A percentile compares a stretch with the other conserved stretches of the same genome.
These are phyloP conservation scores for Aurantiochytrium sp. DNA, from an alignment of 108 stramenopile species.

Conservation along the genomic window DNA sequence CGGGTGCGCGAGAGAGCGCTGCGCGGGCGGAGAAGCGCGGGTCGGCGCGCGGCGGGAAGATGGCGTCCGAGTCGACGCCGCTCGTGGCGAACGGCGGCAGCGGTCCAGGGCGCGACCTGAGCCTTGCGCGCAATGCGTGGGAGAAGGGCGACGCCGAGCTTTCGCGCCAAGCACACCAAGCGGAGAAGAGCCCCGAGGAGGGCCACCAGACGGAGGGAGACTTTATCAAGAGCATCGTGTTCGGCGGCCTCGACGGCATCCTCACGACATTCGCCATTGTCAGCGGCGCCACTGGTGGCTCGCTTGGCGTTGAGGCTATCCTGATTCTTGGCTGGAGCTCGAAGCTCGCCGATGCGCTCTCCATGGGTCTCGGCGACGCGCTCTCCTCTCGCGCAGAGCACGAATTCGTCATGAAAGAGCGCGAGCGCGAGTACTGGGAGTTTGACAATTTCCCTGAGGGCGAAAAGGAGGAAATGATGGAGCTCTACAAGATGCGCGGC, in stretches of 20 bases:
- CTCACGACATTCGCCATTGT: slow-evolving; percentile 94
- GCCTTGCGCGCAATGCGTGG: not conserved
- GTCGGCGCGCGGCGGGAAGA: not conserved
- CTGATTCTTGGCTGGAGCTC: slow-evolving; percentile 90
- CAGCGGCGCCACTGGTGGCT: slow-evolving; percentile 87
- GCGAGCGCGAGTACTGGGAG: slow-evolving; percentile 84
- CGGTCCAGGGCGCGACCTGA: not conserved
- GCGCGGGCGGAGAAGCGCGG: not conserved
- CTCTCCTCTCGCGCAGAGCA: slow-evolving; percentile 86
- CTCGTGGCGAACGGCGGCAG: not conserved
- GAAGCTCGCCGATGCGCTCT: slow-evolving; percentile 90
- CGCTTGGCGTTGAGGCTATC: slow-evolving; percentile 65
- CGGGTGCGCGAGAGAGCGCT: not conserved
- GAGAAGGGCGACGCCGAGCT: not conserved
- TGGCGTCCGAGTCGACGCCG: not conserved
- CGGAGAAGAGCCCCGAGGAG: not conserved
- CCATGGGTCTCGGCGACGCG: slow-evolving; percentile 97
- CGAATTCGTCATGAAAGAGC: slow-evolving; percentile 83
- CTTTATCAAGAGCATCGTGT: slow-evolving; percentile 40
- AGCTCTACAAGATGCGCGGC: slow-evolving; percentile 65
- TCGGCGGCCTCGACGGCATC: slow-evolving; percentile 96
- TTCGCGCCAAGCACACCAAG: not conserved
- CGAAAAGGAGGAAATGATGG: slow-evolving; percentile 87
- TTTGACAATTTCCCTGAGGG: slow-evolving; percentile 85
- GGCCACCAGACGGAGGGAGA: not conserved